Conservation (phyloP, 1,139 yeast genomes). For the Pichia sp. region DNA sequence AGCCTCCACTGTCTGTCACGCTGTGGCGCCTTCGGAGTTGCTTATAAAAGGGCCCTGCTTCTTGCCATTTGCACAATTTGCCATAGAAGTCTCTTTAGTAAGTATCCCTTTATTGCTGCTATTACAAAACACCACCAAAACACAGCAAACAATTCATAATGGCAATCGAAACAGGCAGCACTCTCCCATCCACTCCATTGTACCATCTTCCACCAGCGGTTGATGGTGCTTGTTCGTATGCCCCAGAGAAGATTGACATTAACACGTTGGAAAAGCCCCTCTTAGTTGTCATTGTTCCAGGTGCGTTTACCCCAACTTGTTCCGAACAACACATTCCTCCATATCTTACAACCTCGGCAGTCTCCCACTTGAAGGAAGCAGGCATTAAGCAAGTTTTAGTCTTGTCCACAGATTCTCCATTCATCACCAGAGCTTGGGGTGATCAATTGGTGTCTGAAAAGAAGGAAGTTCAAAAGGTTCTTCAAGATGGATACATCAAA, state of each 20-base stretch:
- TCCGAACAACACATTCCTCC: constrained; percentile 78
- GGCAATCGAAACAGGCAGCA: constrained; percentile 3
- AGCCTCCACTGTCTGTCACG: no score
- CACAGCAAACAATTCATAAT: not conserved
- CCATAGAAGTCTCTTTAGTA: no score
- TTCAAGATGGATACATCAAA: constrained; percentile 37
- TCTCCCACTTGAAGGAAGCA: constrained; percentile 45
- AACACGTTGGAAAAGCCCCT: constrained; percentile 4
- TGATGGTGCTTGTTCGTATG: constrained; percentile 9
- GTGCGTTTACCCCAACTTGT: constrained; percentile 90
- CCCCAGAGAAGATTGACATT: constrained; percentile 19
- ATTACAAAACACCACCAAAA: no score
- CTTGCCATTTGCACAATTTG: no score
- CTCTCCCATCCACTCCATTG: constrained; percentile 7
- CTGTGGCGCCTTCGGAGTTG: no score
- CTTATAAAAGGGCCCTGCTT: no score
- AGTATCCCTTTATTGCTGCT: no score
- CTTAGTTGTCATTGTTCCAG: constrained; percentile 74
- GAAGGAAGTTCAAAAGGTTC: constrained; percentile 2
- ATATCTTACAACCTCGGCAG: constrained; percentile 41
- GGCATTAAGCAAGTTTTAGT: constrained; percentile 70
- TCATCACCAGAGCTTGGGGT: constrained; percentile 78
- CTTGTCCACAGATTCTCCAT: constrained; percentile 75
- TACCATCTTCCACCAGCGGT: constrained; percentile 10
- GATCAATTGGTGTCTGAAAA: constrained; percentile 46